Conservation (phyloP, 129 eudicot genomes). For the Ambrosia artemisiifolia region DNA sequence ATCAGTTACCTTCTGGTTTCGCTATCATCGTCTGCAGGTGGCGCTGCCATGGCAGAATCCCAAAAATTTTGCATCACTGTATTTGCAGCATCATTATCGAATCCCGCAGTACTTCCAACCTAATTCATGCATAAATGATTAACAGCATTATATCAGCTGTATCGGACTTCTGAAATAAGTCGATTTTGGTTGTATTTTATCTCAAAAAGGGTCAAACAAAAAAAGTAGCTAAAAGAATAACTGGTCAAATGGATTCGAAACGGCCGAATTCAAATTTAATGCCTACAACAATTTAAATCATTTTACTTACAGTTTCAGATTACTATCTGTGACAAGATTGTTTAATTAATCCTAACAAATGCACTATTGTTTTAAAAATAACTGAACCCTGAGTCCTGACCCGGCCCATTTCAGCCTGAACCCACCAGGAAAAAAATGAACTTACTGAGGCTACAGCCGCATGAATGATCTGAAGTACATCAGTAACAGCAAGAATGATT, state of each 20-base stretch:
- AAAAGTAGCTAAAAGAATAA: not conserved
- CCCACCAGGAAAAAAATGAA: not conserved
- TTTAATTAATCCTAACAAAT: not conserved
- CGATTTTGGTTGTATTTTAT: not conserved
- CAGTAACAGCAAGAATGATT: constrained; percentile 63
- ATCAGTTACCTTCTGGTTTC: constrained; percentile 65
- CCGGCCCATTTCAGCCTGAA: not conserved
- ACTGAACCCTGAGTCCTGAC: not conserved
- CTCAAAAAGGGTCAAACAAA: not conserved
- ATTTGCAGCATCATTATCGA: constrained; percentile 63
- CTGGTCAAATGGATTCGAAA: not conserved
- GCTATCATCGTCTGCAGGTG: constrained; percentile 70
- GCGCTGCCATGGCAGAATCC: constrained; percentile 85
- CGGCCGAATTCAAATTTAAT: not conserved
- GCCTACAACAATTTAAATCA: not conserved
- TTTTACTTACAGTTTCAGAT: not conserved
- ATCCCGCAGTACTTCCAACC: constrained; percentile 82
- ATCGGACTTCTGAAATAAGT: not conserved
- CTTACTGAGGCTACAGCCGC: constrained; percentile 97
- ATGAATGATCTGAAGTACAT: constrained; percentile 86
- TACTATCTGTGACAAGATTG: not conserved
- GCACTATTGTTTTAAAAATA: not conserved
- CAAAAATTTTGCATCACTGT: constrained; percentile 91
- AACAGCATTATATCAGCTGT: not conserved
- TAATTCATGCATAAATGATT: constrained; percentile 16